Conservation (phyloP, 768 basidiomycete species). For the Tricholoma sp. region DNA sequence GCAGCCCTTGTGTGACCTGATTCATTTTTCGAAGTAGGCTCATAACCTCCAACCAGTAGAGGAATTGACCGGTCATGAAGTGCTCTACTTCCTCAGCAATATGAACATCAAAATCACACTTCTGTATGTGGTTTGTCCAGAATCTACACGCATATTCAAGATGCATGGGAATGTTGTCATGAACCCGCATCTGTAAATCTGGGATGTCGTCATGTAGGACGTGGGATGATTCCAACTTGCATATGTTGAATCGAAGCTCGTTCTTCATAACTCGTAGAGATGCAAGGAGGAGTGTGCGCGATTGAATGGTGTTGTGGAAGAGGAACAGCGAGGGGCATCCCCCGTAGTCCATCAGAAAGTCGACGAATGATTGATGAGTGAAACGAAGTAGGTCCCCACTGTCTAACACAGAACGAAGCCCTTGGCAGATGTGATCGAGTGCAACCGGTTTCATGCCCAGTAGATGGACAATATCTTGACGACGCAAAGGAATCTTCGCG, state of each 20-base stretch:
- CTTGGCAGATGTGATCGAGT: constrained; percentile 16
- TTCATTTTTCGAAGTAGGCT: constrained; percentile 2
- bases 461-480: neutral
- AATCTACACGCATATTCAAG: constrained; percentile 8
- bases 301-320: constrained; percentile 14
- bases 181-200: neutral
- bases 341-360: constrained; percentile 16
- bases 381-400: constrained; percentile 9
- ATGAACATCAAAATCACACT: neutral
- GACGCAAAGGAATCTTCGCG: constrained; percentile 18
- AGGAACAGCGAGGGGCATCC: constrained; percentile 13
- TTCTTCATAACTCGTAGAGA: neutral
- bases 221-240: neutral
- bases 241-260: neutral
- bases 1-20: neutral
- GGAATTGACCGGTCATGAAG: constrained; percentile 5
- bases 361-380: constrained; percentile 22
- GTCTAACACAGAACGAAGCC: constrained; percentile 17
- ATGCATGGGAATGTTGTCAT: neutral
- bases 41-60: constrained; percentile 16
- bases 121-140: constrained; percentile 8
- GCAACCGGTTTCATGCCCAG: neutral
- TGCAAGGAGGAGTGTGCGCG: constrained; percentile 11
- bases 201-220: neutral
- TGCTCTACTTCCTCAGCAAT: neutral